Evolutionary conservation across 495 filamentous ascomycete species (phyloP).

Genomic region (Xeromyces bisporus): DNA sequence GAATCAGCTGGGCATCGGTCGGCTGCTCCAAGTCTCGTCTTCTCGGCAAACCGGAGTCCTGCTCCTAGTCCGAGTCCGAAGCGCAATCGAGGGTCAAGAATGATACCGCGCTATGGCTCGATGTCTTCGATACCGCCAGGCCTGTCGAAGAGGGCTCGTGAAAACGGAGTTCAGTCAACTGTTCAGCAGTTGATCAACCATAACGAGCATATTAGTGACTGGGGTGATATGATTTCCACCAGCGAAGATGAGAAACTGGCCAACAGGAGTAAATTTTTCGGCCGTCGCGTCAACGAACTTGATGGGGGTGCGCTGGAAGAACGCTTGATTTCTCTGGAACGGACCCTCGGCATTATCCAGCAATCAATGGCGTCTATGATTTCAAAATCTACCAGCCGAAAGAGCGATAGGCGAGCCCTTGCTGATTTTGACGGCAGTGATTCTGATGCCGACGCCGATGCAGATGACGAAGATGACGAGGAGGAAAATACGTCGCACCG

Average conservation of each 20-base stretch:
- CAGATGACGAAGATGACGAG: constrained; percentile 67
- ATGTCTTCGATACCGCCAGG: constrained; percentile 21
- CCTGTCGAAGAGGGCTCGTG: constrained; percentile 22
- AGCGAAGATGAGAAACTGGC: constrained; percentile 68
- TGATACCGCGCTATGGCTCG: constrained; percentile 27
- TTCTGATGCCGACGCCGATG: constrained; percentile 92
- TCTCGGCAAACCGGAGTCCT: constrained; percentile 45
- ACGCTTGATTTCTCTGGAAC: constrained; percentile 62
- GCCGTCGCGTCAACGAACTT: constrained; percentile 69
- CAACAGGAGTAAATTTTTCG: constrained; percentile 62
- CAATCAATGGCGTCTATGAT: constrained; percentile 39
- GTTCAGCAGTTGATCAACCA: constrained; percentile 50
- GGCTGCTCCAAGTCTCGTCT: constrained; percentile 37
- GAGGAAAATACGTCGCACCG: constrained; percentile 18
- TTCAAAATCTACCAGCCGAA: constrained; percentile 18
- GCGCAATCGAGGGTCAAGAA: constrained; percentile 32
- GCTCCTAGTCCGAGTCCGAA: constrained; percentile 62
- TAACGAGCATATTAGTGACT: constrained; percentile 62
- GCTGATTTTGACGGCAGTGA: constrained; percentile 61
- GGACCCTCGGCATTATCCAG: constrained; percentile 57
- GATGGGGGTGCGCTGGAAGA: constrained; percentile 64
- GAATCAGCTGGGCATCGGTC: constrained; percentile 30
- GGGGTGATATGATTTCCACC: constrained; percentile 73
- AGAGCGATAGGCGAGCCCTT: constrained; percentile 38
- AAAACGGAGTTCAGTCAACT: constrained; percentile 31